Conservation (phyloP, 2,329 filamentous ascomycete genomes). For the Leptographium galeiforme region DNA sequence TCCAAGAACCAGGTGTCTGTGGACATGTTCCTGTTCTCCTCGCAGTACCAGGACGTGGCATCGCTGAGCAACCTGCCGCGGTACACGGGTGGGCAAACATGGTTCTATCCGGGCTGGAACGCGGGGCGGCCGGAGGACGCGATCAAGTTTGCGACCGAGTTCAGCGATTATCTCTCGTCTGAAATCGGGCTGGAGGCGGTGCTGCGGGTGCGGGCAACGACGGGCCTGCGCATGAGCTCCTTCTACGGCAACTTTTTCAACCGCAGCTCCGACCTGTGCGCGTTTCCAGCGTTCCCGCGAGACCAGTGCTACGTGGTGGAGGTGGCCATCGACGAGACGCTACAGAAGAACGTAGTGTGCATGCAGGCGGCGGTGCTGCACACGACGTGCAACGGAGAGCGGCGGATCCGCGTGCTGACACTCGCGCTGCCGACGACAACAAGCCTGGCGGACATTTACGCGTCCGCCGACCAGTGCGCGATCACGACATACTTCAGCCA, state of each 20-base stretch:
- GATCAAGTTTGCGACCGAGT: conserved; percentile 93
- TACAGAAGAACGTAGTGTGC: conserved; percentile 84
- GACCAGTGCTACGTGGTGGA: conserved; percentile 97
- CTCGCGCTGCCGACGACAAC: conserved; percentile 86
- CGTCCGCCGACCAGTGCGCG: conserved; percentile 86
- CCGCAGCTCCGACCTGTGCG: conserved; percentile 89
- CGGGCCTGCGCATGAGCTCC: conserved; percentile 86
- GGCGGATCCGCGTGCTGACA: conserved; percentile 88
- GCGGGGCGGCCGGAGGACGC: conserved; percentile 87
- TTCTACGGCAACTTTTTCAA: conserved; percentile 99
- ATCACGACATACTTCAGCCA: conserved; percentile 92
- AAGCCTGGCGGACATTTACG: conserved; percentile 80
- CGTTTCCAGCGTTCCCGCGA: conserved; percentile 93
- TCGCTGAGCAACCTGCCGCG: conserved; percentile 89
- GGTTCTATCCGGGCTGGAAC: conserved; percentile 98
- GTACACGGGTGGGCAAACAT: conserved; percentile 95
- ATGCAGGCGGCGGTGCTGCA: conserved; percentile 91
- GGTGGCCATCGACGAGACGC: conserved; percentile 90
- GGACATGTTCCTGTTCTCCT: conserved; percentile 95
- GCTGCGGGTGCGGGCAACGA: conserved; percentile 86
- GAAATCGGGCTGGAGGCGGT: conserved; percentile 96
- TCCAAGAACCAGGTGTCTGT: conserved; percentile 98
- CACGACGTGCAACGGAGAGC: conserved; percentile 94
- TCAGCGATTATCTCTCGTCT: conserved; percentile 90
- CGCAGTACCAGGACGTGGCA: conserved; percentile 93